These are phyloP conservation scores for Fusarium domesticum DNA, from an alignment of 2,329 filamentous ascomycete species.

Conservation along the genomic window DNA sequence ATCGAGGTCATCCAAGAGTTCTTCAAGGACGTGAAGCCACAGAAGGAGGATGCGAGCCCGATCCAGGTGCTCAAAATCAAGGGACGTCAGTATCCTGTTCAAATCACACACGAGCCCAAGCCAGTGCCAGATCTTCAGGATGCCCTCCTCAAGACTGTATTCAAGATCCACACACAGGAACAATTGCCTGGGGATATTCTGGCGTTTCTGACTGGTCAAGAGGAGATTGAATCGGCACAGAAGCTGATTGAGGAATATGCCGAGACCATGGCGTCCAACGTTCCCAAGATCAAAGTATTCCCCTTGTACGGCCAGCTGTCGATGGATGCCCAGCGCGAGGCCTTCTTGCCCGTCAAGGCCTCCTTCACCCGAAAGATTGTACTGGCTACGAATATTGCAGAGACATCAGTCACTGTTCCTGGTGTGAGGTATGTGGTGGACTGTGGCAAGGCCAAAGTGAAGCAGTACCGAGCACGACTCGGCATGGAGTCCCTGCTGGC, in stretches of 20 bases:
- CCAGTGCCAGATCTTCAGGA: conserved; percentile 81
- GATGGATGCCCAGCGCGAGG: conserved; percentile 78
- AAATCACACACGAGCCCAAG: conserved; percentile 68
- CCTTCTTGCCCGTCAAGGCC: conserved; percentile 72
- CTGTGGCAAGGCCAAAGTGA: conserved; percentile 89
- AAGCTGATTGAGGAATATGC: conserved; percentile 79
- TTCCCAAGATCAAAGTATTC: conserved; percentile 69
- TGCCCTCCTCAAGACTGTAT: conserved; percentile 73
- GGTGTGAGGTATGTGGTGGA: conserved; percentile 91
- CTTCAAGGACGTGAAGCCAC: conserved; percentile 50
- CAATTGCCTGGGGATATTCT: conserved; percentile 92
- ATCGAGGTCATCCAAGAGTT: conserved; percentile 75
- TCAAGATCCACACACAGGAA: conserved; percentile 82
- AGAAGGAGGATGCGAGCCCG: conserved; percentile 12
- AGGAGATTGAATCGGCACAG: conserved; percentile 83
- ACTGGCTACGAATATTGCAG: conserved; percentile 94
- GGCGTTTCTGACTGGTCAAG: conserved; percentile 88
- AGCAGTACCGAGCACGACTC: conserved; percentile 79
- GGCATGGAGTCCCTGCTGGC: conserved; percentile 88
- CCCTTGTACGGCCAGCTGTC: conserved; percentile 89
- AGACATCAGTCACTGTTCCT: conserved; percentile 93
- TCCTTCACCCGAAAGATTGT: conserved; percentile 83
- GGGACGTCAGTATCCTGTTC: conserved; percentile 83
- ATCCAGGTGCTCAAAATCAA: conserved; percentile 63
- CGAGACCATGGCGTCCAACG: conserved; percentile 65